Evolutionary conservation across 345 rosid genomes (phyloP).

Genomic region (Arabis hirsuta): DNA sequence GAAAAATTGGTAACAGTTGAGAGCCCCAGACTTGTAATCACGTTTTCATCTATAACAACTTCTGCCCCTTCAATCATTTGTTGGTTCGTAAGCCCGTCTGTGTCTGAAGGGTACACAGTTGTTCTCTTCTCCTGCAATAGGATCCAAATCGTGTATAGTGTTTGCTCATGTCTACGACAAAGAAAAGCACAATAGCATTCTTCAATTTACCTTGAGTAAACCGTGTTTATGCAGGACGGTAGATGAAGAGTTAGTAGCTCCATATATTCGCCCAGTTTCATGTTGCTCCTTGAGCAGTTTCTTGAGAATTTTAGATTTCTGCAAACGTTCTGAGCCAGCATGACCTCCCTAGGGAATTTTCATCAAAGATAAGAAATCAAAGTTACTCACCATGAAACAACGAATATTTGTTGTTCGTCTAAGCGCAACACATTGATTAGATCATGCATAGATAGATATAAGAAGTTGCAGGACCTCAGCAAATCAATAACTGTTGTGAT

Average conservation of each 20-base stretch:
- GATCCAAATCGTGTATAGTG: slow-evolving; percentile 14
- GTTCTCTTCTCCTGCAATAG: slow-evolving; percentile 63
- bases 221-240: slow-evolving; percentile 65
- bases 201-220: slow-evolving; percentile 61
- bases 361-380: slow-evolving; percentile 10
- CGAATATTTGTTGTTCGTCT: slow-evolving; percentile 9
- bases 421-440: neutral
- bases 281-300: slow-evolving; percentile 81
- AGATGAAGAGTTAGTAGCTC: slow-evolving; percentile 75
- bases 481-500: no score
- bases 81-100: slow-evolving; percentile 38
- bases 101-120: slow-evolving; percentile 57
- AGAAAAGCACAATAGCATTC: neutral
- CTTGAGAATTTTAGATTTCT: slow-evolving; percentile 73
- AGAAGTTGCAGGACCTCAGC: no score
- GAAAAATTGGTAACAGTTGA: slow-evolving; percentile 68
- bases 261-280: slow-evolving; percentile 63
- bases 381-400: slow-evolving; percentile 18
- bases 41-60: slow-evolving; percentile 83
- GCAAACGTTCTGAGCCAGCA: slow-evolving; percentile 62
- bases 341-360: slow-evolving; percentile 64
- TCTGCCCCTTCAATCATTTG: slow-evolving; percentile 54
- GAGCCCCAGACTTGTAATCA: slow-evolving; percentile 82
- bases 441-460: no score
- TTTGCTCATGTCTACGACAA: slow-evolving; percentile 17